Evolutionary conservation across 2,329 filamentous ascomycete genomes (phyloP).

Genomic region (Cylindrodendrum hubeiense): DNA sequence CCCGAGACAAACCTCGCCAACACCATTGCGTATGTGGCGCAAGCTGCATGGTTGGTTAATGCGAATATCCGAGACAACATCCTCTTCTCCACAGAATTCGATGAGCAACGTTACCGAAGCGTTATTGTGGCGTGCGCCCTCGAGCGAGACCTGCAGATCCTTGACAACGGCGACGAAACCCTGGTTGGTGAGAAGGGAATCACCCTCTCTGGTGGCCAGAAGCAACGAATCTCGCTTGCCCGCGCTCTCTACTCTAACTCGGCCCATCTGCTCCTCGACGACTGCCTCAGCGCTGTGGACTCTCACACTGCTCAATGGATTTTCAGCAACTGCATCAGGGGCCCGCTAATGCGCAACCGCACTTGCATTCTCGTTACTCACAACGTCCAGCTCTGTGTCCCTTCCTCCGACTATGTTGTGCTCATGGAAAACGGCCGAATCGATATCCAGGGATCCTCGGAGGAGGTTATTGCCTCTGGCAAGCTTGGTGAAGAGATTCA

Average conservation of each 20-base stretch:
- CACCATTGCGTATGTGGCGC: conserved; percentile 94
- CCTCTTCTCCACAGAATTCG: conserved; percentile 83
- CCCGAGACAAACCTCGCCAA: conserved; percentile 89
- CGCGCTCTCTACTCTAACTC: conserved; percentile 97
- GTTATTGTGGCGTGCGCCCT: conserved; percentile 93
- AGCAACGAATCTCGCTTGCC: conserved; percentile 97
- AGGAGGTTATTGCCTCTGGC: conserved; percentile 86
- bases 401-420: conserved; percentile 83
- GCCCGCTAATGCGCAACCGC: conserved; percentile 86
- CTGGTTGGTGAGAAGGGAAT: conserved; percentile 98
- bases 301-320: conserved; percentile 99
- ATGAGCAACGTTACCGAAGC: conserved; percentile 85
- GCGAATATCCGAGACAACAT: conserved; percentile 97
- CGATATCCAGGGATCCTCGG: conserved; percentile 78
- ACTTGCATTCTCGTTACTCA: conserved; percentile 97
- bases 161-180: conserved; percentile 93
- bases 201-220: conserved; percentile 95
- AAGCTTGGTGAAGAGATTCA: conserved; percentile 88
- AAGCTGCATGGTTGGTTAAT: conserved; percentile 97
- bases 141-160: conserved; percentile 90
- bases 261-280: conserved; percentile 89
- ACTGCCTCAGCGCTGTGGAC: conserved; percentile 96
- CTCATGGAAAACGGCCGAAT: conserved; percentile 90
- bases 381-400: conserved; percentile 89
- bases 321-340: conserved; percentile 91